phyloP scores from a whole-genome alignment of 768 basidiomycete species.

The Pleurotus platypus region DNA sequence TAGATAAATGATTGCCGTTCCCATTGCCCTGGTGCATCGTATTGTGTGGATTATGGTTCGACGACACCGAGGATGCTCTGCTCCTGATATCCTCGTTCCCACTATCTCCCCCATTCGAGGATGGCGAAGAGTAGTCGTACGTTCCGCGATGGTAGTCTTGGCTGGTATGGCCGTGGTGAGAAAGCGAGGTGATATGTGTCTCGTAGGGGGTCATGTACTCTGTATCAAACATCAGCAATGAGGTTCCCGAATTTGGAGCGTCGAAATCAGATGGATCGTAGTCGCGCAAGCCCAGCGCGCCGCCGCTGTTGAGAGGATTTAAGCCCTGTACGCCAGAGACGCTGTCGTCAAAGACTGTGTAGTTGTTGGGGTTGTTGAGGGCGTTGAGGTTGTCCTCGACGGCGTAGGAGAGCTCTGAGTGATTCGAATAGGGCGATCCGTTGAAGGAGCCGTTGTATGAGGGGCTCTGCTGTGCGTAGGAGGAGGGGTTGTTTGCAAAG shows the following conservation, averaged over 20 bases:
- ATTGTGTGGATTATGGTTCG: constrained; percentile 35
- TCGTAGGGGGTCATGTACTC: constrained; percentile 32
- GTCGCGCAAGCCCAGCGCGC: constrained; percentile 28
- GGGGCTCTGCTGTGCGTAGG: constrained; percentile 35
- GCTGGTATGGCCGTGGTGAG: background rate
- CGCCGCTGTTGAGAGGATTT: background rate
- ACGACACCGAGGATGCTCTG: constrained; percentile 68
- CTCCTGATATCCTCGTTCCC: constrained; percentile 45
- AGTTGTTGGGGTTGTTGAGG: background rate
- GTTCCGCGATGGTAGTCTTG: constrained; percentile 23
- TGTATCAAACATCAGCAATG: constrained; percentile 58
- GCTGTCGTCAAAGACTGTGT: constrained; percentile 42
- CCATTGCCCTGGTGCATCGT: background rate
- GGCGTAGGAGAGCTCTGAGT: constrained; percentile 64
- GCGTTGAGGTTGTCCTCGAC: constrained; percentile 38
- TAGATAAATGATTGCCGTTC: background rate
- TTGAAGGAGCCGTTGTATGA: constrained; percentile 66
- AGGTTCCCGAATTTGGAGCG: constrained; percentile 41
- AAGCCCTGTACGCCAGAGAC: constrained; percentile 18
- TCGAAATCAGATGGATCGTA: constrained; percentile 81
- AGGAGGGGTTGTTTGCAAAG: constrained; percentile 24
- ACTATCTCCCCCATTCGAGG: constrained; percentile 42
- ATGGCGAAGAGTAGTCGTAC: constrained; percentile 65
- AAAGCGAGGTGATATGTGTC: background rate
- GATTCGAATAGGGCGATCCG: constrained; percentile 65